These are phyloP conservation scores for Passiflora organensis DNA, from an alignment of 345 rosid species.

Conservation along the genomic window DNA sequence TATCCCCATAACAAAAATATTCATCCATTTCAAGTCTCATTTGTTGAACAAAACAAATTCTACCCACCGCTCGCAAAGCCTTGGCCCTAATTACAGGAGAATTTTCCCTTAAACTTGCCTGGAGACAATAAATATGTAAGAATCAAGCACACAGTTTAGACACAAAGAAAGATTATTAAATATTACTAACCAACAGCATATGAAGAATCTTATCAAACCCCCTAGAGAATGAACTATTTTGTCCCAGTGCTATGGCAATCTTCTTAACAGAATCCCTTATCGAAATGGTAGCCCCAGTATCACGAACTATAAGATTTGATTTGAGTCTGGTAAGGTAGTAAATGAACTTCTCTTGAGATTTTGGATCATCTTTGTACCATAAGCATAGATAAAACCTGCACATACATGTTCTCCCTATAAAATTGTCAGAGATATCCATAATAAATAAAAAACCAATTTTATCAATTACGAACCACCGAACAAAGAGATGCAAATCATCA, in stretches of 20 bases:
- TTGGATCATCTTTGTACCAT: constrained; percentile 91
- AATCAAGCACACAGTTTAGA: constrained; percentile 3
- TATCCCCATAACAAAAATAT: constrained; percentile 11
- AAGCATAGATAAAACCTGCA: constrained; percentile 92
- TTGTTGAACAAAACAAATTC: too few relatives aligned
- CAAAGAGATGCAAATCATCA: constrained; percentile 74
- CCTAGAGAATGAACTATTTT: constrained; percentile 87
- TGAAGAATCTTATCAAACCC: constrained; percentile 95
- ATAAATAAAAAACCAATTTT: constrained; percentile 8
- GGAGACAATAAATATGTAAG: constrained; percentile 28
- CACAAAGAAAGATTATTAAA: constrained; percentile 13
- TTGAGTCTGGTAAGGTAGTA: constrained; percentile 75
- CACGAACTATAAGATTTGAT: constrained; percentile 76
- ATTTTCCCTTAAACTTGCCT: constrained; percentile 96
- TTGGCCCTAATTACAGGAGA: constrained; percentile 95
- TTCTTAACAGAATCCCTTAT: constrained; percentile 73
- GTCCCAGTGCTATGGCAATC: constrained; percentile 79
- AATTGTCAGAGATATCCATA: constrained; percentile 6
- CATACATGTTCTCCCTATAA: constrained; percentile 14
- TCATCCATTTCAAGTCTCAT: neutral
- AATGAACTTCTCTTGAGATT: constrained; percentile 57
- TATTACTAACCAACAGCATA: constrained; percentile 83
- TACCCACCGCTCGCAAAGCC: constrained; percentile 89
- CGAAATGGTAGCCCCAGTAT: constrained; percentile 55
- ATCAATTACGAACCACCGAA: constrained; percentile 65